Evolutionary conservation across 2,329 filamentous ascomycete species (phyloP).

Genomic region (Sporothrix euskadiensis): DNA sequence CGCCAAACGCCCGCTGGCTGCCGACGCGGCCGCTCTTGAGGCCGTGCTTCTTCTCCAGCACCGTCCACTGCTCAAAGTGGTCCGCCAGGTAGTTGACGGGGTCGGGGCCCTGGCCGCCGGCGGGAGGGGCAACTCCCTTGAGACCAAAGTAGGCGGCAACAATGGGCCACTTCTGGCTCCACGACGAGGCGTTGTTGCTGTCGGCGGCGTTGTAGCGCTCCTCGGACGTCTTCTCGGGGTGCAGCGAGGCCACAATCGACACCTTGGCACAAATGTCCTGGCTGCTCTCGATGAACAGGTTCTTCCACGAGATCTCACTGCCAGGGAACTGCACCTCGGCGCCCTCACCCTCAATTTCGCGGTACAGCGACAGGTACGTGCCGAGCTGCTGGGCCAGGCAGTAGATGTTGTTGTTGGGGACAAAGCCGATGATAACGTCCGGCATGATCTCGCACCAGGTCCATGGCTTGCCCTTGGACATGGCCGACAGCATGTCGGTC

Average conservation of each 20-base stretch:
- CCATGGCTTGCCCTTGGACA: slow-evolving; percentile 45
- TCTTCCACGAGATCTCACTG: slow-evolving; percentile 41
- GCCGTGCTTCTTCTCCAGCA: slow-evolving; percentile 40
- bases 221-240: slow-evolving; percentile 43
- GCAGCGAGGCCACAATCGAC: slow-evolving; percentile 45
- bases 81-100: slow-evolving; percentile 39
- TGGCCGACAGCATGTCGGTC: slow-evolving; percentile 43
- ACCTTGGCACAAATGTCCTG: slow-evolving; percentile 44
- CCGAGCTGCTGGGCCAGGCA: slow-evolving; percentile 45
- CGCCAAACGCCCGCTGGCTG: slow-evolving; percentile 38
- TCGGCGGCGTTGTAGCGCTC: slow-evolving; percentile 48
- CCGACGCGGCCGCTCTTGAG: slow-evolving; percentile 39
- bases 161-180: slow-evolving; percentile 49
- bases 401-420: slow-evolving; percentile 48
- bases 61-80: slow-evolving; percentile 39
- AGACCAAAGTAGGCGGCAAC: slow-evolving; percentile 50
- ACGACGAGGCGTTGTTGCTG: slow-evolving; percentile 41
- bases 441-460: slow-evolving; percentile 48
- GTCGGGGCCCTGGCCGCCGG: slow-evolving; percentile 37
- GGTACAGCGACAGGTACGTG: slow-evolving; percentile 43
- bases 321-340: slow-evolving; percentile 45
- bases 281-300: slow-evolving; percentile 44
- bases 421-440: slow-evolving; percentile 47
- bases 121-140: slow-evolving; percentile 42
- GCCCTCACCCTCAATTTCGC: slow-evolving; percentile 42